A percentile compares a stretch with the other conserved stretches of the same genome.
These are phyloP conservation scores for Mortierella alpina DNA, from an alignment of 192 early-diverging fungal genomes.

Conservation along the genomic window DNA sequence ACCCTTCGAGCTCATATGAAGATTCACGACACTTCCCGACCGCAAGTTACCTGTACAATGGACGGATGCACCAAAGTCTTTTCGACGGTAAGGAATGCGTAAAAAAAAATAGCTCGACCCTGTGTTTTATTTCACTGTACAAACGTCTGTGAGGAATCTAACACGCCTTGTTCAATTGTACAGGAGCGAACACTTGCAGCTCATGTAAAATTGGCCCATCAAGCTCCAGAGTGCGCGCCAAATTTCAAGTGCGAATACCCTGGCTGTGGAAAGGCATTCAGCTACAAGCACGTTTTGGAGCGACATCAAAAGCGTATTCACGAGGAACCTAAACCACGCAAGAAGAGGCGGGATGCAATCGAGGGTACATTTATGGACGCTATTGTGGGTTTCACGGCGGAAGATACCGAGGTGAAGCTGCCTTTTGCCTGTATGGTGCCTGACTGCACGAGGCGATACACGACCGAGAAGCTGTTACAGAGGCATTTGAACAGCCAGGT, in stretches of 20 bases:
- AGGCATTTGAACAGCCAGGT: slow-evolving; percentile 21
- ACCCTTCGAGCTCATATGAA: slow-evolving; percentile 35
- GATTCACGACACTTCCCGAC: slow-evolving; percentile 30
- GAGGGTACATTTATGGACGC: slow-evolving; percentile 6
- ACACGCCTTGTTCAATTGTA: background rate
- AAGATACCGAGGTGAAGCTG: slow-evolving; percentile 6
- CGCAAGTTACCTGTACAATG: slow-evolving; percentile 18
- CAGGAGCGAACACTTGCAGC: slow-evolving; percentile 34
- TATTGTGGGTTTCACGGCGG: slow-evolving; percentile 21
- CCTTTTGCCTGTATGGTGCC: slow-evolving; percentile 28
- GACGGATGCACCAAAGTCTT: slow-evolving; percentile 51
- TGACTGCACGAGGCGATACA: slow-evolving; percentile 18
- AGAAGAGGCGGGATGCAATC: slow-evolving; percentile 27
- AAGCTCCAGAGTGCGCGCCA: background rate
- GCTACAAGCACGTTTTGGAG: slow-evolving; percentile 35
- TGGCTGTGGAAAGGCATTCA: slow-evolving; percentile 48
- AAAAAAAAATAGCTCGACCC: background rate
- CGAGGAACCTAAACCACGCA: background rate
- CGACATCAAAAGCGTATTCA: slow-evolving; percentile 19
- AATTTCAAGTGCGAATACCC: slow-evolving; percentile 45
- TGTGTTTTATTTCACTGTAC: background rate
- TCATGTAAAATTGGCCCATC: slow-evolving; percentile 44
- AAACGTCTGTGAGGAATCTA: background rate
- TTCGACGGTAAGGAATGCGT: slow-evolving; percentile 27
- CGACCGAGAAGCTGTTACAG: slow-evolving; percentile 11